Evolutionary conservation across 2,329 filamentous ascomycete species (phyloP), one percentile per base, ranked within the genome.

Genomic region (Stagonosporopsis chrysanthemi): DNA sequence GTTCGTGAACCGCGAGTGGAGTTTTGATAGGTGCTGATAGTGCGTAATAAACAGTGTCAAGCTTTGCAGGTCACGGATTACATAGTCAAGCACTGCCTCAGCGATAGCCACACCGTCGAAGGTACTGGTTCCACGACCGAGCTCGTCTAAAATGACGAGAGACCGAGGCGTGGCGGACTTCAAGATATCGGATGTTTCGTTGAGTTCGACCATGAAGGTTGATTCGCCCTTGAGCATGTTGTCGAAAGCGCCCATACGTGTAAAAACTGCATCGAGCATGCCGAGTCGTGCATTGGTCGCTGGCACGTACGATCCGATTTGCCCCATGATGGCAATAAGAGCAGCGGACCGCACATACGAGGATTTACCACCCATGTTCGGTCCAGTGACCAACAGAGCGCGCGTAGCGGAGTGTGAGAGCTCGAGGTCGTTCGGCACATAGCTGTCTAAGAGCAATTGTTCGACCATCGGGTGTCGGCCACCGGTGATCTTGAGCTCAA

Each of bases 291-390:
- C 87, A 2, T 86, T 83, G 26, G 84, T 82, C 22, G 94, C 94
- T 2, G 95, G 95, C 0, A 99, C 92, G 75, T 93, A 99, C 35
- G 91, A 96, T 47, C 95, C 95, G 62, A 97, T 90, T 73, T 99
- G 95, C 7, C 92, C 92, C 81, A 99, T 93, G 69, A 99, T 93
- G 44, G 90, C 86, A 61, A 98, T 92, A 6, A 99, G 86, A 9
- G 95, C 94, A 41, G 96, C 88, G 64, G 93, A 91, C 50, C 95
- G 91, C 22, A 99, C 94, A 75, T 97, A 99, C 56, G 90, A 95
- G n/a, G 92, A 97, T 74, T 99, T 99, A 54, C 95, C 95, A 69
- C 95, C 95, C 95, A 99, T 99, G 79, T 99, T 99, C 28, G 95
- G 95, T 0, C 95, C 95, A 0, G 95, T 99, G 68, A 99, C 89